Evolutionary conservation across 495 filamentous ascomycete genomes (phyloP).

Genomic region (Tetracladium setigerum): DNA sequence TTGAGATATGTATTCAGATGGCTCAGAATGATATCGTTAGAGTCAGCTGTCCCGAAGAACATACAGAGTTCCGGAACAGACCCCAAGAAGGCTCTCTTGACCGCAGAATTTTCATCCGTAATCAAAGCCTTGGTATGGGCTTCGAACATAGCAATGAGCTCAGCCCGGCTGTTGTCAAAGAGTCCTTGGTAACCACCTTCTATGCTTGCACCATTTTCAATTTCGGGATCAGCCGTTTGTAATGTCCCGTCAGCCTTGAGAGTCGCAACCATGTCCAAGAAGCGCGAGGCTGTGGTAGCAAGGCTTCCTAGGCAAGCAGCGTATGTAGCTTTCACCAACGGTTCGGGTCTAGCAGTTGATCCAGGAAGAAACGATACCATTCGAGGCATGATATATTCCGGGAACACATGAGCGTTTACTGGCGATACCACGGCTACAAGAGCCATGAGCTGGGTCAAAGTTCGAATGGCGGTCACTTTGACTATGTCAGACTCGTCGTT

Average conservation of each 20-base stretch:
- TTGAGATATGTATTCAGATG: constrained; percentile 98
- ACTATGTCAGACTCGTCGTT: constrained; percentile 77
- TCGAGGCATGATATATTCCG: constrained; percentile 86
- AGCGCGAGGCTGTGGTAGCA: constrained; percentile 78
- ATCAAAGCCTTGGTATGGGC: constrained; percentile 81
- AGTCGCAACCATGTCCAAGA: constrained; percentile 86
- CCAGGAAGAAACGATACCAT: constrained; percentile 63
- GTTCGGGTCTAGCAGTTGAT: constrained; percentile 45
- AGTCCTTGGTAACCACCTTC: constrained; percentile 63
- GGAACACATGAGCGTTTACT: constrained; percentile 90
- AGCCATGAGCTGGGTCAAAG: constrained; percentile 80
- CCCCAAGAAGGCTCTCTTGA: constrained; percentile 85
- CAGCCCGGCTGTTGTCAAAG: constrained; percentile 73
- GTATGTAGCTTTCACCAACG: constrained; percentile 79
- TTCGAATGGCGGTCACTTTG: constrained; percentile 74
- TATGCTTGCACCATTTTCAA: constrained; percentile 57
- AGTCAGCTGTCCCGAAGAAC: constrained; percentile 83
- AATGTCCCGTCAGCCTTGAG: constrained; percentile 78
- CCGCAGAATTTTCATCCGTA: constrained; percentile 79
- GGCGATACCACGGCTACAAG: constrained; percentile 83
- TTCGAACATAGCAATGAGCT: constrained; percentile 76
- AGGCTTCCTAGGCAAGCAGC: constrained; percentile 87
- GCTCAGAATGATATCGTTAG: constrained; percentile 89
- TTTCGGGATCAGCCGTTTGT: constrained; percentile 68
- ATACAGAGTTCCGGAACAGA: constrained; percentile 90